Evolutionary conservation across 2,329 filamentous ascomycete genomes (phyloP), one percentile per base, ranked within the genome.

Genomic region (Verticillium albo-atrum): DNA sequence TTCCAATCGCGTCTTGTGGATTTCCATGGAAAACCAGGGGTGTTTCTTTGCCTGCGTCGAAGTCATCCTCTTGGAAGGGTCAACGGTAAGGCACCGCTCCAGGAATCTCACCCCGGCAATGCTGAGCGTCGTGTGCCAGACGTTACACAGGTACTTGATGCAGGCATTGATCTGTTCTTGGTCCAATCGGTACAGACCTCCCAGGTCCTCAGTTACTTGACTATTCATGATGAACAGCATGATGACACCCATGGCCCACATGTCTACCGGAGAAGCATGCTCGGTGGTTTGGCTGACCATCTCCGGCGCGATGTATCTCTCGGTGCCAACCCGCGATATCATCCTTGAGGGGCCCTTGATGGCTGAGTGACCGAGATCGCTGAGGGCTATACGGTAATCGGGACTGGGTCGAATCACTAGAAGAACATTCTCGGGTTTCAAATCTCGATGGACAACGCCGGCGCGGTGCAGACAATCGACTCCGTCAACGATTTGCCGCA

Each of bases 371-470:
- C 82, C 81, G 71, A 85, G 79, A 61, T 85, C 82, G 0, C 81
- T 78, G 12, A 85, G 72, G 62, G 81, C 77, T 3, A 84, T 70
- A 9, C 81, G 73, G 56, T 78, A 77, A 2, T 71, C 69, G 12
- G 74, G 68, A 27, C 72, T 75, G 0, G 79, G 78, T 2, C 78
- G 79, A 15, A 74, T 75, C 0, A 76, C 77, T 58, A 82, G 72
- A 12, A 84, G 75, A 3, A 85, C 74, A 47, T 84, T 84, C 63
- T 83, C 81, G 0, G 77, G 80, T 61, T 85, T 84, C 30, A 84
- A 69, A 58, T 85, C 82, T 1, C 82, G 76, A 64, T 84, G 82
- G 0, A 80, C 75, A 6, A 84, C 74, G 0, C 76, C 75, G 50
- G 79, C 79, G n/a, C 66, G 64, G 62, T 84, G 82, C 6, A 84